Percentiles rank a stretch among this genome's conserved stretches.
phyloP scores from a whole-genome alignment of 192 early-diverging fungal genomes.

The Powellomyces hirtus region DNA sequence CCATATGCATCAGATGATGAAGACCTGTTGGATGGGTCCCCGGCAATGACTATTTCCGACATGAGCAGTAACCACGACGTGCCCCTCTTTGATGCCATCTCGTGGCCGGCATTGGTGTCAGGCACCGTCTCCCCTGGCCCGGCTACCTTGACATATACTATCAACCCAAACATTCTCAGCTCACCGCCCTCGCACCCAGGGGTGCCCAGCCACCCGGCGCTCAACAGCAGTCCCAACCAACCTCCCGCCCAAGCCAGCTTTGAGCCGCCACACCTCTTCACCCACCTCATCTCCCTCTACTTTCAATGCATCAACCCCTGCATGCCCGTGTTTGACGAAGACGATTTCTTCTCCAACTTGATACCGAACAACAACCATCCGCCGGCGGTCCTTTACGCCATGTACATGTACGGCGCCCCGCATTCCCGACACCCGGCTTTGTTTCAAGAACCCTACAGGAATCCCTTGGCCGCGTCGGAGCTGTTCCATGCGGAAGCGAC shows the following conservation, averaged over 20 bases:
- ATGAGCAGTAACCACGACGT: not conserved
- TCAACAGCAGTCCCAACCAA: conserved; percentile 6
- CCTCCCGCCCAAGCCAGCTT: conserved; percentile 7
- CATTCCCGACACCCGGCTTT: conserved; percentile 34
- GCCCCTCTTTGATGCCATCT: not conserved
- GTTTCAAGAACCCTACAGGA: conserved; percentile 34
- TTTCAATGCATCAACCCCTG: conserved; percentile 32
- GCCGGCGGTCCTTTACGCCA: conserved; percentile 40
- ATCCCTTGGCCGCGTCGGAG: conserved; percentile 31
- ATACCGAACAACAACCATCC: conserved; percentile 45
- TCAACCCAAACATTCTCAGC: not conserved
- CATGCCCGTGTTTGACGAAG: conserved; percentile 33
- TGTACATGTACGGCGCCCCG: conserved; percentile 37
- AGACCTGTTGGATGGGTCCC: not conserved
- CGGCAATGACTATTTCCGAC: not conserved
- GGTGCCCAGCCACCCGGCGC: not conserved
- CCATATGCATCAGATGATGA: not conserved
- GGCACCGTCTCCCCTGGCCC: not conserved
- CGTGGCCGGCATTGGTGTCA: not conserved
- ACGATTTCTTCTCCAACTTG: conserved; percentile 33
- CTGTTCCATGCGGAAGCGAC: conserved; percentile 10
- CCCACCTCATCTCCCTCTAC: conserved; percentile 35
- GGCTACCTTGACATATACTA: not conserved
- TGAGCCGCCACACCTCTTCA: conserved; percentile 17
- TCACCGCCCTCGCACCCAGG: not conserved